phyloP scores from a whole-genome alignment of 2,329 filamentous ascomycete genomes.

The Beauveria australis region DNA sequence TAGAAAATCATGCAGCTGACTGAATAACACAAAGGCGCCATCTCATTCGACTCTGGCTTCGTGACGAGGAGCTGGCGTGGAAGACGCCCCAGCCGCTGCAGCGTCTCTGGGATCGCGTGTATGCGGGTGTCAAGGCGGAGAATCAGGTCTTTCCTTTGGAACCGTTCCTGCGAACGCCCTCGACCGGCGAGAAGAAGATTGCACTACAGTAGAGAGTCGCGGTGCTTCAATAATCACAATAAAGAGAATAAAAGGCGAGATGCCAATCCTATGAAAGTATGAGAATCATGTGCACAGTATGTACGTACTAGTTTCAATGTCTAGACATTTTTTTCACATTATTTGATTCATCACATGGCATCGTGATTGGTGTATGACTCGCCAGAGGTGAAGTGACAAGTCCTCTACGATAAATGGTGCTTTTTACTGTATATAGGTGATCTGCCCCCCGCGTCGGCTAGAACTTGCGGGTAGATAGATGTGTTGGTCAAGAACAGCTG shows the following conservation, averaged over 20 bases:
- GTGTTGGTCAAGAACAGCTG: not conserved
- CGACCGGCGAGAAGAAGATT: not conserved
- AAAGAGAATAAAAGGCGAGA: too few species aligned
- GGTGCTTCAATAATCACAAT: not conserved
- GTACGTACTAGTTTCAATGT: not conserved
- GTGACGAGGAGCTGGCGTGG: constrained; percentile 42
- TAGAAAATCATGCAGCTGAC: not conserved
- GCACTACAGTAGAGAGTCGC: not conserved
- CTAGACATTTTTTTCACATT: too few species aligned
- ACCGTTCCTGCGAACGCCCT: constrained; percentile 22
- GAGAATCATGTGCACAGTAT: not conserved
- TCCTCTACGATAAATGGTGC: not conserved
- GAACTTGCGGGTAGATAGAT: not conserved
- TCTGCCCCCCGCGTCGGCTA: not conserved
- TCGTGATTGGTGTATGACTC: not conserved
- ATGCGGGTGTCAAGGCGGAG: constrained; percentile 41
- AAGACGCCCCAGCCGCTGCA: constrained; percentile 34
- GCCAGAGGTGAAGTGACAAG: not conserved
- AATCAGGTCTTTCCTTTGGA: constrained; percentile 49
- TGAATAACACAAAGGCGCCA: constrained; percentile 28
- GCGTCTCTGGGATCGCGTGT: constrained; percentile 44
- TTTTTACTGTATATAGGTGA: not conserved
- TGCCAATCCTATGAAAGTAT: not conserved
- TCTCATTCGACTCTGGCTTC: constrained; percentile 41
- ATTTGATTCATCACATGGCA: too few species aligned